Base-by-base conservation (phyloP, 768 basidiomycete genomes). In the Chalciporus piperatus region DNA sequence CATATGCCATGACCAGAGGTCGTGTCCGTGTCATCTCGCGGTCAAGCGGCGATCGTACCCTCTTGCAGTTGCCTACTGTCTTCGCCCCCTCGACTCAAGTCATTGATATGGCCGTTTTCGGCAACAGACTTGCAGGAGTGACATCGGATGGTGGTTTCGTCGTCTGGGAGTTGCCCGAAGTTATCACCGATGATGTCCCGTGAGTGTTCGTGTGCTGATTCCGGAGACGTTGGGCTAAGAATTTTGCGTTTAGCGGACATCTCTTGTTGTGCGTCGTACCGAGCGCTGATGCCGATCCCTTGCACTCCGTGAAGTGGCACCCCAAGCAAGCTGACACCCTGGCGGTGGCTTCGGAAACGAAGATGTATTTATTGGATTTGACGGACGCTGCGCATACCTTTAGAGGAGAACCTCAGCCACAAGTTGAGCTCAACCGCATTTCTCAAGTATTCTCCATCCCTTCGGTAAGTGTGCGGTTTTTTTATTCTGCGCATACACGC, bases 1-100 rank as follows among this genome's bases (percentile, higher is more conserved):
- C 91, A 14, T 92, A 93, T 61, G 91, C 90, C 22, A 93, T 93
- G 91, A 92, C 87, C 5, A 83, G 86, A 73, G 89, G 87, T 82
- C 89, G 91, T 53, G 87, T 93, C 45, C 87, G 91, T 40, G 87
- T 93, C 46, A 93, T 92, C 53, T 92, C 90, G 19, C 81, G 91
- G 47, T 89, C 89, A 20, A 92, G 89, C 58, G 91, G 91, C 33
- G 89, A 92, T 67, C 84, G 91, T 47, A 92, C 91, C 7, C 72
- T 93, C 2, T 77, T 93, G n/a, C 87, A 91, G 61, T 74, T 92
- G 41, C 85, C 82, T 14, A 65, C 69, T 9, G 65, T 82, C 25
- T 91, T 92, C 71, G 79, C 80, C 0, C 64, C 70, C 5, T 69
- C 76, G 25, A 81, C 85, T 2, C 83, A 83, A 44, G 85, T 92